These are phyloP conservation scores for Plasmodium ovale DNA, from an alignment of 169 alveolate genomes.

Conservation along the genomic window DNA sequence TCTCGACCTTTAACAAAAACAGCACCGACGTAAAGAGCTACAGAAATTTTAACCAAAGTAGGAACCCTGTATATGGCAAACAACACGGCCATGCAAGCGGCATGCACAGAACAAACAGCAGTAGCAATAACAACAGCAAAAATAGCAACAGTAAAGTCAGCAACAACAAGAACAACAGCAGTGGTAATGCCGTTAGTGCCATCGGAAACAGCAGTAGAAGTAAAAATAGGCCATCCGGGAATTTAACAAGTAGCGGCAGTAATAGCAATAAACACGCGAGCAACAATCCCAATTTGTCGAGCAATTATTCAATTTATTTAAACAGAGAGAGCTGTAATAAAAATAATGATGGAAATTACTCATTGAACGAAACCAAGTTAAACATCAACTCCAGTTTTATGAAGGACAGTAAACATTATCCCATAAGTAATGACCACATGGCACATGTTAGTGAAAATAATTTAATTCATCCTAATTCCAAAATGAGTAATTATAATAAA, in stretches of 20 bases:
- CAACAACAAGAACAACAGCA: neutral
- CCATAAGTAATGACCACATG: neutral
- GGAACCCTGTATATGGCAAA: conserved; percentile 39
- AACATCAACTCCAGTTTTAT: conserved; percentile 34
- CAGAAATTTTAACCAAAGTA: conserved; percentile 25
- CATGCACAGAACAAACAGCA: too few relatives aligned
- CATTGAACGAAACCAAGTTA: conserved; percentile 46
- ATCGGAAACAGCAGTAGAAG: neutral
- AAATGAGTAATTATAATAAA: conserved; percentile 37
- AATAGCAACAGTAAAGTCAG: neutral
- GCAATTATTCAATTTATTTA: conserved; percentile 1
- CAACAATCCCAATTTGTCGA: neutral
- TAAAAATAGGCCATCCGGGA: neutral
- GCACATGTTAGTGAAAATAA: conserved; percentile 26
- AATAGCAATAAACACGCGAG: conserved; percentile 3
- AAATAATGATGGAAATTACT: neutral
- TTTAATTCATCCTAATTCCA: neutral
- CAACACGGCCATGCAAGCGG: conserved; percentile 8
- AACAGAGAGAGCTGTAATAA: conserved; percentile 18
- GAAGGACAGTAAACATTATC: conserved; percentile 36
- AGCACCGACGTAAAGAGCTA: conserved; percentile 33
- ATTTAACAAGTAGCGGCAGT: neutral
- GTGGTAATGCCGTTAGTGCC: neutral
- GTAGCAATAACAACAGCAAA: conserved; percentile 1
- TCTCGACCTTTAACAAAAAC: conserved; percentile 32